Evolutionary conservation across 139 green algal genomes (phyloP), one percentile per base, ranked within the genome.

Genomic region (Mychonastes homosphaera): DNA sequence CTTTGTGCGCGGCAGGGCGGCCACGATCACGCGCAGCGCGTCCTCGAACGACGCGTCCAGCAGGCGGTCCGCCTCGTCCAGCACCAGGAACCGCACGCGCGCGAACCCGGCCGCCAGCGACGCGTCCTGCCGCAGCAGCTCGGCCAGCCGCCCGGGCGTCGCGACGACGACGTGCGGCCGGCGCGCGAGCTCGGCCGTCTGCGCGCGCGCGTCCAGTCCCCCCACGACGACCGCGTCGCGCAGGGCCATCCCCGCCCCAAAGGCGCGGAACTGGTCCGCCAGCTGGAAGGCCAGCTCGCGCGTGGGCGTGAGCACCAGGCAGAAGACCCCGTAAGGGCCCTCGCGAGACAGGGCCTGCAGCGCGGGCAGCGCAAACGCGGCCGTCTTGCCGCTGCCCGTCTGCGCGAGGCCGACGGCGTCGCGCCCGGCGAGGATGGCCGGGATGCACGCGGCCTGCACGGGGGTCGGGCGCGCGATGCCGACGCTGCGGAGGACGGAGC

Each of bases 231-330:
- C 84, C 6, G 45, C 35, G 19, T 86, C 73, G 56, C 80, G 79
- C 1, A 94, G 56, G 36, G 13, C 73, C 78, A 91, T 91, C 57
- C 83, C 81, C 15, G 82, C 79, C 0, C 87, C 88, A 34, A 98
- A 73, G 0, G 82, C 91, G 12, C 76, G 56, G 38, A 97, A 97
- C 71, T 97, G 89, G 34, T 98, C 91, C 7, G 70, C 79, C 9
- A 97, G 78, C 72, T 98, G 91, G 41, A 95, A 84, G 3, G 91
- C 91, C n/a, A 98, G 78, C 77, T 98, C 91, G 64, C 90, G 78
- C 3, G 91, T 97, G 32, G 91, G 91, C 1, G 87, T 94, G 1
- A 98, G 77, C 4, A 95, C 81, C 2, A 98, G 64, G 0, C 81
- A 82, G 63, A 86, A 98, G 2, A 98, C 83, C 19, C 91, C 91